Evolutionary conservation across 352 stramenopile genomes (phyloP), one percentile per base, ranked within the genome.

Genomic region (Phytopythium helicoides): DNA sequence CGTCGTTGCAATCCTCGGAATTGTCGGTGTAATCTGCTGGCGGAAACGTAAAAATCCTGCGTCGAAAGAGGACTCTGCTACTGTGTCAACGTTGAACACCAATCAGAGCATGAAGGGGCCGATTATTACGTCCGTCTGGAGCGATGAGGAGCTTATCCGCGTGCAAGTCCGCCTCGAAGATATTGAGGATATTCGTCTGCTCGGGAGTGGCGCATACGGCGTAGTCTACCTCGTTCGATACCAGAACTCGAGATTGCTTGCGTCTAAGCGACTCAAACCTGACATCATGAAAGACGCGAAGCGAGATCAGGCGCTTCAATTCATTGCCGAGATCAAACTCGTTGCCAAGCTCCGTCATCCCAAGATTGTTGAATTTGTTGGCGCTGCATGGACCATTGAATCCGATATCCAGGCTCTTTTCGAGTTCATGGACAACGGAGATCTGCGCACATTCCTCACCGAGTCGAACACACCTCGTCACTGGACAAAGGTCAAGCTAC

Each of bases 401-500:
- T 60, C 62, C 14, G 71, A 83, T 31, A 23, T 87, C 0, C 67
- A 81, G 36, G 75, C 68, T 5, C 36, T 87, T 2, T 78, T 74
- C 15, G 73, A 87, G 61, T 83, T 76, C 52, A 78, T 85, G 73
- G 68, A 75, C 9, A 63, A 67, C 25, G 68, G 75, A 37, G 73
- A 87, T 40, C 23, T 87, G n/a, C 49, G 65, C 3, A 58, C 56
- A 1, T 73, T 65, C 19, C 49, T 87, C 19, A 40, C 63, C 15
- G 54, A 60, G 2, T 46, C 46, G 0, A 34, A 50, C 14, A 58
- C 56, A 3, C 46, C 59, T 22, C 52, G 35, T 5, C 25, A 55
- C 9, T 87, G 73, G 73, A 67, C 56, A 0, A 7, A 44, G 0
- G 44, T 42, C 5, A 75, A 75, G 46, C 23, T 62, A 0, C 36